phyloP scores from a whole-genome alignment of 192 early-diverging fungal genomes.

The Coemansia sp. region DNA sequence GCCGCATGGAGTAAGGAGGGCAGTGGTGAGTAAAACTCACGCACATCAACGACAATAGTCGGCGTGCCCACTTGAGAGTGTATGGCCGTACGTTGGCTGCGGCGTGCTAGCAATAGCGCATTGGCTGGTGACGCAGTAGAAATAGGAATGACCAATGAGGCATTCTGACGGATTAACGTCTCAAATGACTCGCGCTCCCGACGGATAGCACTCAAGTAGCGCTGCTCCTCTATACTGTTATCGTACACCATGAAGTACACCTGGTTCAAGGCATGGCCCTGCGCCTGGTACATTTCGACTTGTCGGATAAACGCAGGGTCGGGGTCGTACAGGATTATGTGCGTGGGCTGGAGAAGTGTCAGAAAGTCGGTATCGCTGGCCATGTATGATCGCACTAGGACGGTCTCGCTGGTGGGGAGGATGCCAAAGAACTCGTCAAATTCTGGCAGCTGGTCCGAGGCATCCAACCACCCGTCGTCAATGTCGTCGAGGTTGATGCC shows the following conservation, averaged over 20 bases:
- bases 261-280: conserved; percentile 61
- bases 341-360: conserved; percentile 69
- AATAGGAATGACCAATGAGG: conserved; percentile 60
- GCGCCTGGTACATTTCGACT: conserved; percentile 74
- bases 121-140: conserved; percentile 26
- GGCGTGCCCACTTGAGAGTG: conserved; percentile 8
- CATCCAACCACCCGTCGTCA: conserved; percentile 53
- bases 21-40: conserved; percentile 92
- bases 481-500: conserved; percentile 20
- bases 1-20: conserved; percentile 82
- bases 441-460: background rate
- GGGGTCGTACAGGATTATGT: conserved; percentile 92
- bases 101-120: conserved; percentile 22
- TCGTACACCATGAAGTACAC: conserved; percentile 96
- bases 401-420: conserved; percentile 29
- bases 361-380: conserved; percentile 60
- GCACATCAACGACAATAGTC: conserved; percentile 81
- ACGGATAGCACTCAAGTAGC: conserved; percentile 80
- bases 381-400: conserved; percentile 61
- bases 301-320: conserved; percentile 85
- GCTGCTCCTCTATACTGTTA: conserved; percentile 93
- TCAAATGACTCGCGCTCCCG: conserved; percentile 95
- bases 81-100: conserved; percentile 29
- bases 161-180: conserved; percentile 85
- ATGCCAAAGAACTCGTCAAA: conserved; percentile 45